These are phyloP conservation scores for Casuarina equisetifolia DNA, from an alignment of 306 rosid species.

Conservation along the genomic window DNA sequence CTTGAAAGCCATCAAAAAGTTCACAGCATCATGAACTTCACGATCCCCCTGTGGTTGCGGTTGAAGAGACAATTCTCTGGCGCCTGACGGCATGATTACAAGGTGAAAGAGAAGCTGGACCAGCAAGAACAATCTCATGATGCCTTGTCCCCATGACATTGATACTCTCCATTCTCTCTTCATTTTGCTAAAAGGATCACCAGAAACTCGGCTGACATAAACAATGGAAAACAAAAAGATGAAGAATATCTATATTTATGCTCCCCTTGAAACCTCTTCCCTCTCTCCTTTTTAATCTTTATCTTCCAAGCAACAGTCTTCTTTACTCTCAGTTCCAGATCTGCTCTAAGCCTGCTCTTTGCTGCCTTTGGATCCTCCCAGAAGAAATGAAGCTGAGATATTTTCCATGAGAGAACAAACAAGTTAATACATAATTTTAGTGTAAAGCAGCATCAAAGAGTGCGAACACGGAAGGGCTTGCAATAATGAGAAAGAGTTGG, in stretches of 20 bases:
- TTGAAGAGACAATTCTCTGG: constrained; percentile 19
- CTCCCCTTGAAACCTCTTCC: background rate
- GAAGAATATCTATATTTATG: background rate
- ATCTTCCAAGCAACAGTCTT: background rate
- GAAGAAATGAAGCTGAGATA: background rate
- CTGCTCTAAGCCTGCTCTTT: constrained; percentile 38
- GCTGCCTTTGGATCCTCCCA: constrained; percentile 33
- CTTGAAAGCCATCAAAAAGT: constrained; percentile 47
- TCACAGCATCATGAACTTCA: constrained; percentile 6
- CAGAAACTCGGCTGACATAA: background rate
- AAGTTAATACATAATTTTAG: too few species aligned
- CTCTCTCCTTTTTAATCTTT: background rate
- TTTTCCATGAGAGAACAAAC: too few species aligned
- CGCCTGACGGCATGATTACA: constrained; percentile 15
- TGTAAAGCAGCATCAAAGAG: too few species aligned
- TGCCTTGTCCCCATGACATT: constrained; percentile 2
- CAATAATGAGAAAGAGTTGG: too few species aligned
- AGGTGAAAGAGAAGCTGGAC: constrained; percentile 14
- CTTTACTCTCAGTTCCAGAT: constrained; percentile 25
- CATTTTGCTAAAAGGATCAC: background rate
- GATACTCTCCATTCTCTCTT: constrained; percentile 22
- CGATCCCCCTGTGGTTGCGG: background rate
- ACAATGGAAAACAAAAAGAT: background rate
- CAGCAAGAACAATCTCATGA: constrained; percentile 27
- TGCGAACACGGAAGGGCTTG: background rate